Conservation (phyloP, 1,284 basidiomycete genomes). For the Rhodotorula sp. region DNA sequence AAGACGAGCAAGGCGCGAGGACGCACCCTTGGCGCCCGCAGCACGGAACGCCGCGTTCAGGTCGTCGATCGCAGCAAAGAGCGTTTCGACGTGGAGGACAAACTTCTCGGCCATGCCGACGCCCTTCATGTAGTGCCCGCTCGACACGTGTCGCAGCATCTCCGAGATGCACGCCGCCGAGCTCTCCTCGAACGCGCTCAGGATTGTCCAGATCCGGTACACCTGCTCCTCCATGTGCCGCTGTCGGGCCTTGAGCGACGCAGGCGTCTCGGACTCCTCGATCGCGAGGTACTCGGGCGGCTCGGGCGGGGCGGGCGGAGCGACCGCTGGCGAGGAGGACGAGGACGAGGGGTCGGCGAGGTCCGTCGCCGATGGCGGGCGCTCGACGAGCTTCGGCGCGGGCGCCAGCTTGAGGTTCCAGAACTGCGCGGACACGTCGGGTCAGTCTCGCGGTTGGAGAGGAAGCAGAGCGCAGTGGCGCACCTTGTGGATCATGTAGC, state of each 20-base stretch:
- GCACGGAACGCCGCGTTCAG: conserved; percentile 86
- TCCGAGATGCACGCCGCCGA: conserved; percentile 99
- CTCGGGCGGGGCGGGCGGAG: conserved; percentile 10
- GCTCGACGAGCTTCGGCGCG: conserved; percentile 40
- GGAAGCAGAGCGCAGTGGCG: conserved; percentile 37
- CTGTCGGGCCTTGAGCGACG: conserved; percentile 87
- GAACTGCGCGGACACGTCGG: conserved; percentile 61
- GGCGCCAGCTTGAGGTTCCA: conserved; percentile 97
- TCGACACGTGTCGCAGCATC: conserved; percentile 97
- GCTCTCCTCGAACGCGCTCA: conserved; percentile 97
- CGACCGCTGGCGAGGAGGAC: conserved; percentile 30
- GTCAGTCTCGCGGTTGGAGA: neutral
- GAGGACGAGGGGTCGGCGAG: conserved; percentile 56
- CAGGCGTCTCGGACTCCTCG: conserved; percentile 75
- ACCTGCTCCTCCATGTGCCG: conserved; percentile 95
- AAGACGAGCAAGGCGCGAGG: no score
- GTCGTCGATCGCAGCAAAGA: conserved; percentile 97
- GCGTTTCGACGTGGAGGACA: conserved; percentile 95
- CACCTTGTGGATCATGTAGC: conserved; percentile 99
- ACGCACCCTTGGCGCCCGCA: conserved; percentile 75
- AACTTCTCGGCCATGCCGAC: conserved; percentile 98
- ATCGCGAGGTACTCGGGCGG: conserved; percentile 51
- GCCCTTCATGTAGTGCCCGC: conserved; percentile 91
- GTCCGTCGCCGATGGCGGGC: conserved; percentile 26
- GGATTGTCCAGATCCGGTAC: conserved; percentile 97